Conservation (phyloP, 177 flowering plant genomes). For the Vitis hybrid region DNA sequence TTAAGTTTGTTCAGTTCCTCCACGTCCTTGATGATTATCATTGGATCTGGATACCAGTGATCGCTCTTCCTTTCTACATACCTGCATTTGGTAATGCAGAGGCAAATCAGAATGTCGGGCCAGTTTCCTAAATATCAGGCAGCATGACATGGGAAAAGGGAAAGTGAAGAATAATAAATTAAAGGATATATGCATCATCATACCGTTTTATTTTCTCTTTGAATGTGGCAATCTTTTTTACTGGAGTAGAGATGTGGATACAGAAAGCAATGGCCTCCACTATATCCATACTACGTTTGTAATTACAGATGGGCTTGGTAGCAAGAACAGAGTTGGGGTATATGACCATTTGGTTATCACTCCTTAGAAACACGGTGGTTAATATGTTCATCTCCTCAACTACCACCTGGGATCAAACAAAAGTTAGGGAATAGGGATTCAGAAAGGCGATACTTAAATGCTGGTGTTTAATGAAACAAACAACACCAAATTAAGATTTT, state of each 20-base stretch:
- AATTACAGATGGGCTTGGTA: constrained; percentile 38
- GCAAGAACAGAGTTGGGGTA: constrained; percentile 38
- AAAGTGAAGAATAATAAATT: too few relatives aligned
- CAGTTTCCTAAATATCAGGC: too few relatives aligned
- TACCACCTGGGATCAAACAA: constrained; percentile 25
- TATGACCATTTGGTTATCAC: constrained; percentile 32
- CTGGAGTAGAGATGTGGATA: constrained; percentile 30
- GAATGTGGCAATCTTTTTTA: constrained; percentile 24
- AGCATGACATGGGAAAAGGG: too few relatives aligned
- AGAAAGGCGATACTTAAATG: too few relatives aligned
- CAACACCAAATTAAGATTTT: too few relatives aligned
- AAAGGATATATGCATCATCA: neutral
- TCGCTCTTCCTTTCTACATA: constrained; percentile 27
- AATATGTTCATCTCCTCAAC: constrained; percentile 51
- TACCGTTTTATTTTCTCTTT: constrained; percentile 26
- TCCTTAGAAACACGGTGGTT: constrained; percentile 39
- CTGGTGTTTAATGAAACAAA: too few relatives aligned
- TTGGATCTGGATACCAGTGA: constrained; percentile 28
- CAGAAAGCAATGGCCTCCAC: constrained; percentile 27
- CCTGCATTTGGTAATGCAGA: constrained; percentile 11
- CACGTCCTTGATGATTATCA: constrained; percentile 21
- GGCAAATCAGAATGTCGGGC: neutral
- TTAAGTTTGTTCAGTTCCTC: constrained; percentile 29
- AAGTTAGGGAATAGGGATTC: neutral
- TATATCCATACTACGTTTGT: constrained; percentile 35